Percentiles rank a stretch among this genome's conserved stretches.
Evolutionary conservation across 805 yeast species (phyloP).

Genomic region (Starmerella ratchasimensis): DNA sequence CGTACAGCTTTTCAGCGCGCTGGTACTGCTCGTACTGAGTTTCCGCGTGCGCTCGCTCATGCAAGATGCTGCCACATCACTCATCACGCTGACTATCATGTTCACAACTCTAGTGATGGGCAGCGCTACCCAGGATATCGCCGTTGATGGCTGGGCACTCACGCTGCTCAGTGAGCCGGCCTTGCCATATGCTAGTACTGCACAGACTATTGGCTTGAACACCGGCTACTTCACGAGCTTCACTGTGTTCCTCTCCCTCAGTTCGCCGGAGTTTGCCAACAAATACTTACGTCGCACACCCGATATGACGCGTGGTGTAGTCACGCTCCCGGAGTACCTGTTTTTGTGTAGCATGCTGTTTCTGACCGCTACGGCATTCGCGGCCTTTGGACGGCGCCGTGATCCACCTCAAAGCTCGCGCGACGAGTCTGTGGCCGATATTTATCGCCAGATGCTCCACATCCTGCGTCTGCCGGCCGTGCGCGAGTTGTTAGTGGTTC

Average conservation of each 20-base stretch:
- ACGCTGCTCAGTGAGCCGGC: conserved; percentile 69
- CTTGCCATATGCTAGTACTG: conserved; percentile 86
- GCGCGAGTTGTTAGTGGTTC: conserved; percentile 58
- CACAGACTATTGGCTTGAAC: conserved; percentile 90
- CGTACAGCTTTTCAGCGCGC: conserved; percentile 66
- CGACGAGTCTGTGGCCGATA: conserved; percentile 21
- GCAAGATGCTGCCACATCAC: conserved; percentile 35
- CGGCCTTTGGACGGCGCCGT: conserved; percentile 53
- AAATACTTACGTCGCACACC: conserved; percentile 59
- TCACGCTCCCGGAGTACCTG: conserved; percentile 64
- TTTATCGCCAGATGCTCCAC: conserved; percentile 27
- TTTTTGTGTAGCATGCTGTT: conserved; percentile 64
- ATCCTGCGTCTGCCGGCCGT: conserved; percentile 46
- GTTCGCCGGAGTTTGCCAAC: conserved; percentile 86
- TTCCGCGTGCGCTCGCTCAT: conserved; percentile 37
- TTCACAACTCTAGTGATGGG: conserved; percentile 70
- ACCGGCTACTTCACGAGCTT: conserved; percentile 85
- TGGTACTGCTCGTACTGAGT: conserved; percentile 56
- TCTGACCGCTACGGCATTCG: conserved; percentile 47
- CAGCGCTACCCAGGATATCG: conserved; percentile 96
- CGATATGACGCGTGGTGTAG: conserved; percentile 40
- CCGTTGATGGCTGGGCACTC: conserved; percentile 98
- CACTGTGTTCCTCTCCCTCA: conserved; percentile 80
- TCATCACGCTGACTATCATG: conserved; percentile 46
- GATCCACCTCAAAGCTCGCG: conserved; percentile 32